A percentile compares a stretch with the other conserved stretches of the same genome.
phyloP scores from a whole-genome alignment of 2,329 filamentous ascomycete genomes.

The Capronia americana region DNA sequence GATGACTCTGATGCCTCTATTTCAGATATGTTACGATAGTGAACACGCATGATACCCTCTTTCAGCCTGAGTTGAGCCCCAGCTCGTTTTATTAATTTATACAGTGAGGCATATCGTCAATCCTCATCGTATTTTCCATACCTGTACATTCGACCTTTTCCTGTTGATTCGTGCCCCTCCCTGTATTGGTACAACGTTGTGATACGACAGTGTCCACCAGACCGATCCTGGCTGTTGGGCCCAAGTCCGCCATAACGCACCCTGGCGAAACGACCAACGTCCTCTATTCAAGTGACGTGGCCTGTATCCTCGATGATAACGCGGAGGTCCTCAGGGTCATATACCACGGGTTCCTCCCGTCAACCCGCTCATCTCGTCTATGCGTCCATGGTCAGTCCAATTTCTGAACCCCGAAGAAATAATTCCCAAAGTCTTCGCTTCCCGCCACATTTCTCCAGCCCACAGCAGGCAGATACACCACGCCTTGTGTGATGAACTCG shows the following conservation, averaged over 20 bases:
- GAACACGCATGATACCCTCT: background rate
- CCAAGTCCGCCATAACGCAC: background rate
- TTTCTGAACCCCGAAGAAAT: constrained; percentile 86
- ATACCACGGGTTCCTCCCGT: background rate
- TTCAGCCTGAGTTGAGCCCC: background rate
- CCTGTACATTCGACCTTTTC: background rate
- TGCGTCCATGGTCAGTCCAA: constrained; percentile 7
- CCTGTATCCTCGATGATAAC: background rate
- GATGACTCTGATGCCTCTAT: background rate
- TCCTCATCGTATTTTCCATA: background rate
- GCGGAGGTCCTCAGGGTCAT: background rate
- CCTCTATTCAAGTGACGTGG: background rate
- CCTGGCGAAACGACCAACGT: background rate
- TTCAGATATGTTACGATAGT: background rate
- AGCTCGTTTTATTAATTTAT: background rate
- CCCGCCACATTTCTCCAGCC: constrained; percentile 86
- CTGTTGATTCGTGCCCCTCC: background rate
- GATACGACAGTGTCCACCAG: background rate
- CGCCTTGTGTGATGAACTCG: constrained; percentile 72
- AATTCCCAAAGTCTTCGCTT: constrained; percentile 88
- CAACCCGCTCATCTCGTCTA: background rate
- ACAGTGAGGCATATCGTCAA: background rate
- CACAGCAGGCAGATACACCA: constrained; percentile 86
- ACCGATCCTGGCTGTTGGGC: background rate
- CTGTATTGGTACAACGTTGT: background rate